Base-by-base conservation (phyloP, 148 eudicot species). In the Dianthus caryophyllus region DNA sequence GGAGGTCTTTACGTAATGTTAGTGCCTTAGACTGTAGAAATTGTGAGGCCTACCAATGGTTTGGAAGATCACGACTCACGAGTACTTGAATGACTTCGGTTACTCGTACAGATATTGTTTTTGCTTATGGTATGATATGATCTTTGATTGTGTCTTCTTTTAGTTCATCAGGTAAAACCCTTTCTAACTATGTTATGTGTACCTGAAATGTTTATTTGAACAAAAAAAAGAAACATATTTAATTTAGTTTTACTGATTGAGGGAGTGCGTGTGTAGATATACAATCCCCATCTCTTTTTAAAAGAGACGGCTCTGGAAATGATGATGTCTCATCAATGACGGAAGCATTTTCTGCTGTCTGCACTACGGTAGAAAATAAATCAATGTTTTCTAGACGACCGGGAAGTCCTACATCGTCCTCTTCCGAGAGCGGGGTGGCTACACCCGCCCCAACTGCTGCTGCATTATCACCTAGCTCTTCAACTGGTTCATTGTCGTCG, bases 381-480 rank as follows among this genome's bases (percentile, higher is more conserved):
- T 65, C 26, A 10, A 65, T n/a, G 69, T 72, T 83, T 54, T 84
- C 70, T 73, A 84, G 78, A 64, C 78, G 72, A 36, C 80, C 84
- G 36, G 76, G 83, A 60, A 86, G 83, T 75, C 80, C 98, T 64
- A 67, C 84, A 51, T 81, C 89, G 17, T 83, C 96, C 55, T 73
- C 83, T 68, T 85, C 88, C 2, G 91, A 88, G 41, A 63, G 71
- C 70, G 85, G 84, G 69, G 75, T 83, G 72, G 78, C 78, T 73
- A 75, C 79, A 17, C 74, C 87, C 16, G 80, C 88, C 62, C 51
- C 80, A 39, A 77, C 70, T 53, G 80, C 70, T 73, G 82, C 83
- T 65, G 83, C 80, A 31, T 68, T 94, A 67, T 88, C 99, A 50
- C 88, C 89, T 64, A 84, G 89, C 76, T 90, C 97, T 51, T 94